Conservation (phyloP, 345 rosid species). For the Nasturtium officinale region DNA sequence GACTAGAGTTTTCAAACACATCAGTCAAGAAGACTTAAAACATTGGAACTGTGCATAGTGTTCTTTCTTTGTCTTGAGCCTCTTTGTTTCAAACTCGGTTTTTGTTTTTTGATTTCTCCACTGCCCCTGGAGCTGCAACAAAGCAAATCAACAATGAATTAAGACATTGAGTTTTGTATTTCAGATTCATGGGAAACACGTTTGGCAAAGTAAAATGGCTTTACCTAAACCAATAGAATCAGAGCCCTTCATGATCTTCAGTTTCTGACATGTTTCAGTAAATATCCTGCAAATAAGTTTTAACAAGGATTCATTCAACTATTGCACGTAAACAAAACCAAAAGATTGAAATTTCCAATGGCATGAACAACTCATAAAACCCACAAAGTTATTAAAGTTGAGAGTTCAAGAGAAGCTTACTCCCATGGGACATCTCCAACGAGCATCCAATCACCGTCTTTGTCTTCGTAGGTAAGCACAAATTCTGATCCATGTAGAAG, state of each 20-base stretch:
- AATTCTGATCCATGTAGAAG: conserved; percentile 88
- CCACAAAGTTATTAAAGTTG: background rate
- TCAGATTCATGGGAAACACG: background rate
- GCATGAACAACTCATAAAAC: too few species aligned
- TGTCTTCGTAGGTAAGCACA: conserved; percentile 87
- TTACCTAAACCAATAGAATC: conserved; percentile 92
- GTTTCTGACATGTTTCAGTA: conserved; percentile 74
- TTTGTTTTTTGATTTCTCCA: conserved; percentile 65
- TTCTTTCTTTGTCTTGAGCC: conserved; percentile 3
- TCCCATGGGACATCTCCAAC: conserved; percentile 99
- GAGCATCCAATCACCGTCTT: conserved; percentile 95
- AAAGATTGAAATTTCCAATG: background rate
- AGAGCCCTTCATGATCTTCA: conserved; percentile 91
- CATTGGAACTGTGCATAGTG: conserved; percentile 38
- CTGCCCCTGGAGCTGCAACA: conserved; percentile 60
- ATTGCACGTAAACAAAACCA: background rate
- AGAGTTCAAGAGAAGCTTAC: conserved; percentile 54
- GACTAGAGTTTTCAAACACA: conserved; percentile 30
- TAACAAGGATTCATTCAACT: conserved; percentile 24
- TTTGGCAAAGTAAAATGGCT: conserved; percentile 1
- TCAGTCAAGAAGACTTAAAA: conserved; percentile 28
- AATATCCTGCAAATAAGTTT: conserved; percentile 63
- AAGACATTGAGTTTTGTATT: conserved; percentile 9
- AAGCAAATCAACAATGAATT: conserved; percentile 2
- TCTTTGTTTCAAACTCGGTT: conserved; percentile 27